Conservation (phyloP, 1,284 basidiomycete species). For the Moesziomyces sp. region DNA sequence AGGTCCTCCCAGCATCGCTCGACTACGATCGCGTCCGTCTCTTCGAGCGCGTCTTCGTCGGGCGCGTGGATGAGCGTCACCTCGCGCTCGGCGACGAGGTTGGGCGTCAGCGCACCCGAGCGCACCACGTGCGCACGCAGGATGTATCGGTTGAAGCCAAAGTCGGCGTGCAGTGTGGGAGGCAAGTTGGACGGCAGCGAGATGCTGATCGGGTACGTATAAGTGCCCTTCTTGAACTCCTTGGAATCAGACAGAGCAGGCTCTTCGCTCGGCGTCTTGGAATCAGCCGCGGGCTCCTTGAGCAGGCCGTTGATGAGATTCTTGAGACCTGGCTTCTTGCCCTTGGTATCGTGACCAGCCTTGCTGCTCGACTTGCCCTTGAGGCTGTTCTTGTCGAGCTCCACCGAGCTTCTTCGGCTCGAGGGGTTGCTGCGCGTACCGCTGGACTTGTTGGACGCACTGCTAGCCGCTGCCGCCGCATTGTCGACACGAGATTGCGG, state of each 20-base stretch:
- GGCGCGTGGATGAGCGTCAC: conserved; percentile 82
- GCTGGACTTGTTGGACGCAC: conserved; percentile 1
- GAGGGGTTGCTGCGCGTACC: conserved; percentile 22
- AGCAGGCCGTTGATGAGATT: conserved; percentile 46
- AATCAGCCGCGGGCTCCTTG: conserved; percentile 35
- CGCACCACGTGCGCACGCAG: conserved; percentile 86
- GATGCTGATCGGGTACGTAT: conserved; percentile 93
- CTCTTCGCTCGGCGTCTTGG: conserved; percentile 15
- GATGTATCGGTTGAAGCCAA: conserved; percentile 82
- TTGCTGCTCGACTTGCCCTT: conserved; percentile 26
- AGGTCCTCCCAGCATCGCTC: conserved; percentile 93
- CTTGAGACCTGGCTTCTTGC: conserved; percentile 42
- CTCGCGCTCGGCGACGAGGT: conserved; percentile 78
- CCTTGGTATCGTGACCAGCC: conserved; percentile 11
- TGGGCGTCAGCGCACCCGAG: conserved; percentile 82
- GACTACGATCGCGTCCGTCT: conserved; percentile 82
- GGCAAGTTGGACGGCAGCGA: conserved; percentile 83
- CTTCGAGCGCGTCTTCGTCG: conserved; percentile 72
- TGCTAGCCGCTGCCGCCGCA: conserved; percentile 7
- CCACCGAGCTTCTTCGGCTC: conserved; percentile 30
- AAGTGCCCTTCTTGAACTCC: conserved; percentile 89
- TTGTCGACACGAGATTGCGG: conserved; percentile 33
- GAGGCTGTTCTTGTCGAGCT: conserved; percentile 16
- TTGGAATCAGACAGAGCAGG: conserved; percentile 75
- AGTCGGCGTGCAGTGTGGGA: conserved; percentile 81